Evolutionary conservation across 1,284 basidiomycete species (phyloP).

Genomic region (Peniophora sp.): DNA sequence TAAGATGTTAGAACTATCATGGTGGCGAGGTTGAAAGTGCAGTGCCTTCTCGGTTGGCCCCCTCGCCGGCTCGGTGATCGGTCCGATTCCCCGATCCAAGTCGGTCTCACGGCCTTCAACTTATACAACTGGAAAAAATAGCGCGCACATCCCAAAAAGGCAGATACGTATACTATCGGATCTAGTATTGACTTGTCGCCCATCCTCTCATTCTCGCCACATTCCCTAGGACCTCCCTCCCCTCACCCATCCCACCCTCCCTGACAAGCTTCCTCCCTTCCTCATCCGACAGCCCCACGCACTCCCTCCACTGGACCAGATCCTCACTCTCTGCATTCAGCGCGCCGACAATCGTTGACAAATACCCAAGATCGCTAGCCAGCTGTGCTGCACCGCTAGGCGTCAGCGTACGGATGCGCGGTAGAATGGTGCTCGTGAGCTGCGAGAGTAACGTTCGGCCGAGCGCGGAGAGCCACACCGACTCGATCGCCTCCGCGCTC

Average conservation of each 20-base stretch:
- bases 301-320: slow-evolving; percentile 69
- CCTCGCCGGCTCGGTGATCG: no score
- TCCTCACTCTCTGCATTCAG: slow-evolving; percentile 80
- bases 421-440: slow-evolving; percentile 59
- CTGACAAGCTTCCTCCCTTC: slow-evolving; percentile 34
- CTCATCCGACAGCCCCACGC: slow-evolving; percentile 51
- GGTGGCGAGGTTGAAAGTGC: no score
- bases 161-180: no score
- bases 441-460: slow-evolving; percentile 72
- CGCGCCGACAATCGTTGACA: slow-evolving; percentile 86
- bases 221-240: slow-evolving; percentile 22
- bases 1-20: no score
- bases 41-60: no score
- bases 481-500: slow-evolving; percentile 63
- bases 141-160: no score
- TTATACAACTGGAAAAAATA: no score
- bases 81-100: no score
- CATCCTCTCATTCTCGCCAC: slow-evolving; percentile 51
- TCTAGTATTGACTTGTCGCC: no score
- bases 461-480: slow-evolving; percentile 87
- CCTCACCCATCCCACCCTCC: slow-evolving; percentile 14
- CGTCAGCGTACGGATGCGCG: slow-evolving; percentile 54
- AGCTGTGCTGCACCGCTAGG: slow-evolving; percentile 75
- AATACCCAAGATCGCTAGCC: slow-evolving; percentile 81
- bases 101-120: no score